Evolutionary conservation across 176 grass and related monocot genomes (phyloP).

Genomic region (Olyra latifolia): DNA sequence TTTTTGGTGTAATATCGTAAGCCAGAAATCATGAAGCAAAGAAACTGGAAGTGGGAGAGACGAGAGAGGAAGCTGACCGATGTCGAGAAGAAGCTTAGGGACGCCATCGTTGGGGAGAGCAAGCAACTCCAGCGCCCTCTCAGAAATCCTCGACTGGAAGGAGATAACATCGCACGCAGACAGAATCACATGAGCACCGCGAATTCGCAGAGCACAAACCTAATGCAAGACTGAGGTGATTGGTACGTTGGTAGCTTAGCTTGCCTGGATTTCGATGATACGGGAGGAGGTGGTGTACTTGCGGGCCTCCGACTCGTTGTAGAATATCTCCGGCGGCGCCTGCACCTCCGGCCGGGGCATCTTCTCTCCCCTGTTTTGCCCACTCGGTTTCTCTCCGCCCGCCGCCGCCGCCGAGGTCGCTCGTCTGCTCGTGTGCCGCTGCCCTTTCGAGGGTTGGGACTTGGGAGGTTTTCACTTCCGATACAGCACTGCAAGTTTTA

Average conservation of each 20-base stretch:
- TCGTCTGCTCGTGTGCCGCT: constrained; percentile 27
- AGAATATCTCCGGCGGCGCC: constrained; percentile 94
- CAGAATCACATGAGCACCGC: not conserved
- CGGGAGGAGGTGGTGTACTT: constrained; percentile 99
- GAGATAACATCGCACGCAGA: not conserved
- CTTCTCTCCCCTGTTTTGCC: not conserved
- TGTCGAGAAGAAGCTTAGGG: constrained; percentile 85
- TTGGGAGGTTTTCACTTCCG: not conserved
- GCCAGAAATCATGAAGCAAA: not conserved
- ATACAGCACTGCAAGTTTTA: not conserved
- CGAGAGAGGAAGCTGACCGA: constrained; percentile 47
- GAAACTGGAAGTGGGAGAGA: not conserved
- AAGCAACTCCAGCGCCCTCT: constrained; percentile 91
- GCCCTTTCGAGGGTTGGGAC: not conserved
- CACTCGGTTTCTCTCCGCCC: not conserved
- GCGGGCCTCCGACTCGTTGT: constrained; percentile 88
- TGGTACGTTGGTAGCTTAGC: not conserved
- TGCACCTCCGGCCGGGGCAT: constrained; percentile 95
- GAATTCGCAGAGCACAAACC: not conserved
- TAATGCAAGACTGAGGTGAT: not conserved
- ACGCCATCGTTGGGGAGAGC: constrained; percentile 73
- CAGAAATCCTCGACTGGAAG: constrained; percentile 76
- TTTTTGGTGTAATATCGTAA: not conserved
- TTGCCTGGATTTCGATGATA: constrained; percentile 94
- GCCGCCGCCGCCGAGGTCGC: constrained; percentile 13